These are phyloP conservation scores for Xylaria sp. DNA, from an alignment of 2,329 filamentous ascomycete genomes.

Conservation along the genomic window DNA sequence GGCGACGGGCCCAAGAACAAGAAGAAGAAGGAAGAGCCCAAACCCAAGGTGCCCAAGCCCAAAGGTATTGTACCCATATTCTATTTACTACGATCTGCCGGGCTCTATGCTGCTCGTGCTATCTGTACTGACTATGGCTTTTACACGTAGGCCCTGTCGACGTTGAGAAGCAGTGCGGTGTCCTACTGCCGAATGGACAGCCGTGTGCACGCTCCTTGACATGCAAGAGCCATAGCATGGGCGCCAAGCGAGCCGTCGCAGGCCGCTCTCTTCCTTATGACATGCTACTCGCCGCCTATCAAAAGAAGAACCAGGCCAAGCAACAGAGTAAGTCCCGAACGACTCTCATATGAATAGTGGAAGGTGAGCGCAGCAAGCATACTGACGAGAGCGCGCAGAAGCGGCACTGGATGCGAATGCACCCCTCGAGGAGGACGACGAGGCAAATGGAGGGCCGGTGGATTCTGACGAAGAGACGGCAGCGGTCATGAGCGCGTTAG, in stretches of 20 bases:
- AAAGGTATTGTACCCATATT: slow-evolving; percentile 66
- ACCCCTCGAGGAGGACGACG: slow-evolving; percentile 85
- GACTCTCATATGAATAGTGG: background rate
- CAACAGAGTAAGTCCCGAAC: slow-evolving; percentile 79
- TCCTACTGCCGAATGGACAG: slow-evolving; percentile 83
- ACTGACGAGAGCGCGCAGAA: slow-evolving; percentile 63
- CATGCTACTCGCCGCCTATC: slow-evolving; percentile 86
- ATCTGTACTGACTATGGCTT: slow-evolving; percentile 13
- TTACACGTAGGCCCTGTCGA: slow-evolving; percentile 76
- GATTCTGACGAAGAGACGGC: slow-evolving; percentile 96
- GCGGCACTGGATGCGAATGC: slow-evolving; percentile 95
- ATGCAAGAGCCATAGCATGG: slow-evolving; percentile 96
- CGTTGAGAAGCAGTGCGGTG: slow-evolving; percentile 93
- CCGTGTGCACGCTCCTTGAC: slow-evolving; percentile 89
- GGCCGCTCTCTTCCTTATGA: slow-evolving; percentile 90
- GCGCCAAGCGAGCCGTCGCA: slow-evolving; percentile 87
- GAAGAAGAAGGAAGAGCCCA: slow-evolving; percentile 94
- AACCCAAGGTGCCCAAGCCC: slow-evolving; percentile 82
- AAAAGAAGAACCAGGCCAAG: slow-evolving; percentile 99
- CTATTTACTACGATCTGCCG: background rate
- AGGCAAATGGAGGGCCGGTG: slow-evolving; percentile 80
- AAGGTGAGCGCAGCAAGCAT: background rate
- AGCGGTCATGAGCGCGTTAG: slow-evolving; percentile 83
- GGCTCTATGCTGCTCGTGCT: background rate
- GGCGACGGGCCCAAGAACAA: slow-evolving; percentile 87